Evolutionary conservation across 1,284 basidiomycete genomes (phyloP), one percentile per base, ranked within the genome.

Genomic region (Pholiota adiposa): DNA sequence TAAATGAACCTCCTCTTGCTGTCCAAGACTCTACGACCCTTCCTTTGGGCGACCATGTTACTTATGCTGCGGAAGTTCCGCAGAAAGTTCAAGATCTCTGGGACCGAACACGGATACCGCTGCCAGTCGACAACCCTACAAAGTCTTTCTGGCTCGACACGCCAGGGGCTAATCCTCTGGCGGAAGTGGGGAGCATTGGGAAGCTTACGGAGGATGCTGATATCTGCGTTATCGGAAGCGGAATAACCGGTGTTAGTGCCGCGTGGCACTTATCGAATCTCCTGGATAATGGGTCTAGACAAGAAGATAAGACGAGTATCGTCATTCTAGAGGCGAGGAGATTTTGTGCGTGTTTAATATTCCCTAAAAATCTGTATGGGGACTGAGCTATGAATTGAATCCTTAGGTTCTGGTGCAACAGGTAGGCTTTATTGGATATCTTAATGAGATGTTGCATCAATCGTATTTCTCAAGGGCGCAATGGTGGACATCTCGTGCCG

Each of bases 401-500:
- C 43, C 34, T 0, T 63, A 93, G 91, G 90, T 70, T 86, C 88
- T 34, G 92, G 90, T n/a, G 92, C 91, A 23, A 93, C 90, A 51
- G 90, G 90, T 88, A 60, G 12, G 73, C 67, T 19, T 14, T n/a
- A 38, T 38, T 38, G 31, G 31, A 33, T n/a, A n/a, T n/a, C 33
- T n/a, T n/a, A 34, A 23, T 9, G 2, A 33, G 1, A 29, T 8
- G 8, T 23, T n/a, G 16, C 9, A 9, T 9, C 12, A 16, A 29
- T 18, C 21, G n/a, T 18, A 19, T 21, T 27, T 4, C 36, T 8
- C 16, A 56, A 90, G 90, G 90, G 56, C 76, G 91, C 16, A 93
- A 93, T 64, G 91, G 91, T 0, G 91, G 92, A 0, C 91, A 94
- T 67, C 78, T 93, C 19, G 87, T 86, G 0, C 82, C 87, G 0